A percentile compares a stretch with the other conserved stretches of the same genome.
Evolutionary conservation across 495 filamentous ascomycete genomes (phyloP).

Genomic region (Aspergillus wentii): DNA sequence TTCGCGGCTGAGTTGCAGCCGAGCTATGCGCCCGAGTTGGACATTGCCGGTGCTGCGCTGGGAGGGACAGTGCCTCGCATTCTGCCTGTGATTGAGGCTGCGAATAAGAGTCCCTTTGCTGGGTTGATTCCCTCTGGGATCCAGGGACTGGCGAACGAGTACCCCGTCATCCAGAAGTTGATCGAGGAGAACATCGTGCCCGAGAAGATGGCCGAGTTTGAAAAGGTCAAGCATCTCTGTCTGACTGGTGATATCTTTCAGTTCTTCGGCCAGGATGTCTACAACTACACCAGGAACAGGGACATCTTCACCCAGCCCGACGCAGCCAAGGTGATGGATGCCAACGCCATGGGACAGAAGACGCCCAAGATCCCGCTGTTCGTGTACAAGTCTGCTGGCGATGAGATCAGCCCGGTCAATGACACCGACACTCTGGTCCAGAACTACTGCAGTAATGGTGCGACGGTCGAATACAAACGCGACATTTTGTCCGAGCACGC

Average conservation of each 20-base stretch:
- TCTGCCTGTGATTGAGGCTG: conserved; percentile 13
- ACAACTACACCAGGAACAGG: conserved; percentile 6
- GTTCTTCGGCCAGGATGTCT: conserved; percentile 15
- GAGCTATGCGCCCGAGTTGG: conserved; percentile 46
- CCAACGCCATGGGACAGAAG: conserved; percentile 17
- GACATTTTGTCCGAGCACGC: conserved; percentile 14
- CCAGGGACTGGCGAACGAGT: conserved; percentile 19
- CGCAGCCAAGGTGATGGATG: conserved; percentile 6
- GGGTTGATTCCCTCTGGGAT: conserved; percentile 15
- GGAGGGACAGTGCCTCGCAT: conserved; percentile 33
- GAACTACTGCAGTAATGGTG: conserved; percentile 26
- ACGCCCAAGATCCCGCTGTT: conserved; percentile 40
- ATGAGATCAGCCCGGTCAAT: conserved; percentile 34
- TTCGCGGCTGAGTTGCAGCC: conserved; percentile 45
- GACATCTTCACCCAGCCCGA: conserved; percentile 8
- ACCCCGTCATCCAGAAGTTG: conserved; percentile 8
- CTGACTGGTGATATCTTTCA: conserved; percentile 10
- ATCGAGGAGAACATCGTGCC: conserved; percentile 9
- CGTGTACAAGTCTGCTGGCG: conserved; percentile 44
- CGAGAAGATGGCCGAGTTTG: conserved; percentile 8
- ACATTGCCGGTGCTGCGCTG: conserved; percentile 38
- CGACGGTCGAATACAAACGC: conserved; percentile 12
- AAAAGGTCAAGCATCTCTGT: conserved; percentile 12
- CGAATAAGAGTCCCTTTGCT: conserved; percentile 15
- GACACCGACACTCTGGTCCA: conserved; percentile 40